Evolutionary conservation across 192 early-diverging fungal genomes (phyloP).

Genomic region (Podila minutissima): DNA sequence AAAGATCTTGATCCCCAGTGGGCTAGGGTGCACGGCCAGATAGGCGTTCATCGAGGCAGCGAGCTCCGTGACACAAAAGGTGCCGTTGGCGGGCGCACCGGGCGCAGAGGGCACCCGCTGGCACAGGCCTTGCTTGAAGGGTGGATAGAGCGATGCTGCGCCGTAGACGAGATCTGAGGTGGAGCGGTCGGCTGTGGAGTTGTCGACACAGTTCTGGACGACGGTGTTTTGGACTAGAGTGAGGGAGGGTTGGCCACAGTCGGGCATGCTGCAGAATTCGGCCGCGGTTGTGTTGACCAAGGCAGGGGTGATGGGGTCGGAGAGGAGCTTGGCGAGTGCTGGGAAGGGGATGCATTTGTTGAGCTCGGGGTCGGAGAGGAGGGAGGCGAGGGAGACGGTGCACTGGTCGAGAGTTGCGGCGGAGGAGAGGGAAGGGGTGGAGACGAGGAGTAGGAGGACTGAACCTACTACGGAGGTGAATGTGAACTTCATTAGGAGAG

Average conservation of each 20-base stretch:
- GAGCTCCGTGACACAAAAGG: conserved; percentile 32
- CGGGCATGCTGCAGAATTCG: conserved; percentile 13
- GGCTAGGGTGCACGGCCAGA: conserved; percentile 13
- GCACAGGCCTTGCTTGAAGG: conserved; percentile 26
- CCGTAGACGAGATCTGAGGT: conserved; percentile 26
- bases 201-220: conserved; percentile 36
- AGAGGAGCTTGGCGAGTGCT: conserved; percentile 12
- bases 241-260: conserved; percentile 13
- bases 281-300: conserved; percentile 31
- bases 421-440: neutral
- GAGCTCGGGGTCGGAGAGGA: conserved; percentile 26
- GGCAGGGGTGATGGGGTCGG: conserved; percentile 9
- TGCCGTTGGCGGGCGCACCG: conserved; percentile 11
- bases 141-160: conserved; percentile 15
- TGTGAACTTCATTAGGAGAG: conserved; percentile 29
- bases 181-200: conserved; percentile 5
- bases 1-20: conserved; percentile 27
- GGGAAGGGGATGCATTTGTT: conserved; percentile 33
- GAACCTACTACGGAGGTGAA: conserved; percentile 5
- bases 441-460: conserved; percentile 1
- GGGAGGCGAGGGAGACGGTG: conserved; percentile 14
- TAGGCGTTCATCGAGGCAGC: conserved; percentile 18
- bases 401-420: conserved; percentile 27
- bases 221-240: conserved; percentile 30
- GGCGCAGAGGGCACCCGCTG: conserved; percentile 2